phyloP scores from a whole-genome alignment of 2,329 filamentous ascomycete species.

The Drechslerella stenobrocha region DNA sequence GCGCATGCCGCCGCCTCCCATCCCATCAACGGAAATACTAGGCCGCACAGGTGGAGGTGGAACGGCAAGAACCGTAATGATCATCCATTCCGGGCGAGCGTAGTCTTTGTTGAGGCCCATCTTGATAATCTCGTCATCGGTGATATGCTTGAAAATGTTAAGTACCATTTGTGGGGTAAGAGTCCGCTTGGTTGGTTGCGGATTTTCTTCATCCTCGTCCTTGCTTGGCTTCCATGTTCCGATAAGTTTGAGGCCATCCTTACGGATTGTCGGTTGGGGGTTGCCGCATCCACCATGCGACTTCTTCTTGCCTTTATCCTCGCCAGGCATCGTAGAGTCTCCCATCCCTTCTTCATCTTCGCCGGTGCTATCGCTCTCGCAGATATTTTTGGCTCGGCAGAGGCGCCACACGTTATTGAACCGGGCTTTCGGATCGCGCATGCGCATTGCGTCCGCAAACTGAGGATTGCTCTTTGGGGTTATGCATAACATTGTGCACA shows the following conservation, averaged over 20 bases:
- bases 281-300: constrained; percentile 91
- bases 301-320: constrained; percentile 55
- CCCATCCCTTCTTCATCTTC: constrained; percentile 64
- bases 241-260: constrained; percentile 80
- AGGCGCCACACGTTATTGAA: constrained; percentile 91
- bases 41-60: constrained; percentile 93
- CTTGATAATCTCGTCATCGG: constrained; percentile 75
- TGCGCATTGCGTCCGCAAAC: constrained; percentile 77
- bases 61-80: constrained; percentile 90
- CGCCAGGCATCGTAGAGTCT: constrained; percentile 38
- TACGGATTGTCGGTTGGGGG: constrained; percentile 80
- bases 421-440: constrained; percentile 88
- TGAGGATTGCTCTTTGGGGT: constrained; percentile 73
- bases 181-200: constrained; percentile 74
- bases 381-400: constrained; percentile 84
- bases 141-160: constrained; percentile 82
- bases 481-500: constrained; percentile 47
- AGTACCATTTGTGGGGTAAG: constrained; percentile 84
- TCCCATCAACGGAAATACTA: constrained; percentile 95
- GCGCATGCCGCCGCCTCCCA: constrained; percentile 77
- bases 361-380: constrained; percentile 73
- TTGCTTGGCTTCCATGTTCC: constrained; percentile 73
- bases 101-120: constrained; percentile 95
- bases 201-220: constrained; percentile 70
- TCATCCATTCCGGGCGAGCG: constrained; percentile 97